Conservation (phyloP, 495 filamentous ascomycete genomes). For the Aspergillus hancockii region DNA sequence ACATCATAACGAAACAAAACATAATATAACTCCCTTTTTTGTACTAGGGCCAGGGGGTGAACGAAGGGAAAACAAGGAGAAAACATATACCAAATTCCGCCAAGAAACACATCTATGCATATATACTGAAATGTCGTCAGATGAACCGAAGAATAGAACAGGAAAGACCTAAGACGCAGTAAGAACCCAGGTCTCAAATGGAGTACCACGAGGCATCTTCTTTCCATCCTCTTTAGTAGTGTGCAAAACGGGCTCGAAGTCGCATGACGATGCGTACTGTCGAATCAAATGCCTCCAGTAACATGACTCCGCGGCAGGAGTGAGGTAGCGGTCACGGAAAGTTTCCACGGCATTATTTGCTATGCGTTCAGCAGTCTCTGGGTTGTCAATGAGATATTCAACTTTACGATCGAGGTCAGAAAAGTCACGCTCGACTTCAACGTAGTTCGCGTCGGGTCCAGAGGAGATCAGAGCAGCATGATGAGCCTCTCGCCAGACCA, state of each 20-base stretch:
- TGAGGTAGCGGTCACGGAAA: constrained; percentile 61
- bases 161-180: not conserved
- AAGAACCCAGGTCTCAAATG: constrained; percentile 46
- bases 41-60: no score
- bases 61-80: no score
- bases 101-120: not conserved
- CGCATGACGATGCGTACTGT: constrained; percentile 45
- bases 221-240: constrained; percentile 26
- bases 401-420: constrained; percentile 55
- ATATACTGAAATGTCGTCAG: not conserved
- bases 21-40: no score
- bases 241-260: constrained; percentile 44
- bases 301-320: constrained; percentile 60
- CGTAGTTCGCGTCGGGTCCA: constrained; percentile 60
- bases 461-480: constrained; percentile 38
- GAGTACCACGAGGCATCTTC: constrained; percentile 32
- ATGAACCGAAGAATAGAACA: not conserved
- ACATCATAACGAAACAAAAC: no score
- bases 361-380: constrained; percentile 51
- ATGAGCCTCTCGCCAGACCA: constrained; percentile 44
- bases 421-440: constrained; percentile 57
- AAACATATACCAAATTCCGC: not conserved
- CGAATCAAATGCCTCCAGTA: constrained; percentile 60
- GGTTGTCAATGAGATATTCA: constrained; percentile 49
- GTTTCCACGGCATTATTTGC: constrained; percentile 54